Base-by-base conservation (phyloP, 2,329 filamentous ascomycete genomes). In the Zymoseptoria brevis region DNA sequence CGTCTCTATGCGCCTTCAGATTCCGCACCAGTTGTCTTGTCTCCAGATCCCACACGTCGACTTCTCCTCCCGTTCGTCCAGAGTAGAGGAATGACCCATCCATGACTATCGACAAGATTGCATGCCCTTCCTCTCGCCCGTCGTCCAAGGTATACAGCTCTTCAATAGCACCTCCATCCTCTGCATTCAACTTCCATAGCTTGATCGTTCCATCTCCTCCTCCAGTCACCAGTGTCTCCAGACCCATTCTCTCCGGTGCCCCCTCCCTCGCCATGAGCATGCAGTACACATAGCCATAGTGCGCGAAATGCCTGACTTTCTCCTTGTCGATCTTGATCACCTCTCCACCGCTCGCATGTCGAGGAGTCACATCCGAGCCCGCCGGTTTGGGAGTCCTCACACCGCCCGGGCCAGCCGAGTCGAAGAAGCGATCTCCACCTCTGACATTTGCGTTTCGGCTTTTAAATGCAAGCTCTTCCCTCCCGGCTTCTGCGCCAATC, bases 1-100 rank as follows among this genome's bases (percentile, higher is more conserved):
- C 90, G 50, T 86, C 87, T 35, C 83, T 84, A 66, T 91, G 88
- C 0, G 87, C 85, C 70, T 88, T 91, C 69, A 99, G 87, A 19
- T 90, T 91, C 59, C 94, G 83, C 51, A 99, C 81, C 54, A 94
- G 86, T 74, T 99, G 94, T 57, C 88, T 86, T 0, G 94, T 97
- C 71, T 97, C 93, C 13, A 99, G 80, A 71, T 99, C 95, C 93
- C 95, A 99, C 9, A 99, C 84, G 72, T 97, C 93, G 60, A 99
- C 85, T 55, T 96, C 83, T 21, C 94, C 95, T 48, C 89, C 86
- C 0, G 91, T 83, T 66, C 95, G 88, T 53, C 94, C 94, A 60
- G 89, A 90, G 71, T 97, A 99, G 4, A 99, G 80, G 65, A 99
- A 95, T 0, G 91, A 92, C 0, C 90, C 91, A 62, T 97, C 92